Conservation (phyloP, 1,284 basidiomycete genomes). For the Amylostereum chailletii region DNA sequence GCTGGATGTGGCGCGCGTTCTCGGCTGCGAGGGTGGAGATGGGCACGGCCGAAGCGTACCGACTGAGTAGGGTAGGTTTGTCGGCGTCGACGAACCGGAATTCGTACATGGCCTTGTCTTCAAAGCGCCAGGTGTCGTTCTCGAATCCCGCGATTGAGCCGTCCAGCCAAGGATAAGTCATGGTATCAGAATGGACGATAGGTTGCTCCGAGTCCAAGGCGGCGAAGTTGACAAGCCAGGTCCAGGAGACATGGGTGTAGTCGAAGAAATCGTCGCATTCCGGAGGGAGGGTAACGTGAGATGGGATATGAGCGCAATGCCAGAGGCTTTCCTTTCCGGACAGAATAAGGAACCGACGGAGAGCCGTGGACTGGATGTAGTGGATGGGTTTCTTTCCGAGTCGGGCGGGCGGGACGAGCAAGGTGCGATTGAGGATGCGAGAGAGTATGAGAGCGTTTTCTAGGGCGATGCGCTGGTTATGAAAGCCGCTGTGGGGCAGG, state of each 20-base stretch:
- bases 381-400: constrained; percentile 54
- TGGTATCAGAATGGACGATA: constrained; percentile 37
- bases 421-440: constrained; percentile 60
- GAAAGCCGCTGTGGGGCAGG: constrained; percentile 72
- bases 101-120: constrained; percentile 51
- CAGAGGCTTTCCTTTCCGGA: constrained; percentile 42
- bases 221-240: constrained; percentile 53
- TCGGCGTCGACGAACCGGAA: constrained; percentile 55
- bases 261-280: constrained; percentile 54
- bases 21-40: constrained; percentile 31
- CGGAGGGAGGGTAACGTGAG: constrained; percentile 24
- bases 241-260: constrained; percentile 60
- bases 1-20: constrained; percentile 41
- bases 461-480: constrained; percentile 78
- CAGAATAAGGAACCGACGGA: constrained; percentile 37
- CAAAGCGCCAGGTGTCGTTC: constrained; percentile 39
- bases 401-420: constrained; percentile 64
- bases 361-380: constrained; percentile 53
- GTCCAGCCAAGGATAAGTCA: constrained; percentile 39
- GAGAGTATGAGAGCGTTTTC: constrained; percentile 73
- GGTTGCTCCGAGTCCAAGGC: constrained; percentile 26
- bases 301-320: constrained; percentile 36
- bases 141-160: constrained; percentile 23
- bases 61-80: constrained; percentile 22
- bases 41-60: constrained; percentile 36